Base-by-base conservation (phyloP, 225 moss, liverwort and hornwort genomes). In the Marchantia polymorpha region DNA sequence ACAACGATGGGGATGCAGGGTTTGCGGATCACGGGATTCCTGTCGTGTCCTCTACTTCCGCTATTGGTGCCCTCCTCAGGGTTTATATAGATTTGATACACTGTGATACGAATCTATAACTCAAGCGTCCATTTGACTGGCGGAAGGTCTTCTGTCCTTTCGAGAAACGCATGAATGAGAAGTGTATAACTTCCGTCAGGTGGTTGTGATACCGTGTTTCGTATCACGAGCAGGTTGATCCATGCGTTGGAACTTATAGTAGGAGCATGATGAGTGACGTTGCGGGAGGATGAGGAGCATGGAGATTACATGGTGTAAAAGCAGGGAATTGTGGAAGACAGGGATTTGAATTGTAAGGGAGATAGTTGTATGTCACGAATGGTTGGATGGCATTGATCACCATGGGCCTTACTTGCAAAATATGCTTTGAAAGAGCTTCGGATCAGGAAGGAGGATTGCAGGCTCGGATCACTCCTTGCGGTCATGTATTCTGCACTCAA, bases 351-450 rank as follows among this genome's bases (percentile, higher is more conserved):
- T 75, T 75, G 55, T 30, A 46, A 54, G 20, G 77, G 65, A 11
- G 0, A 14, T 4, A 0, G 64, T 19, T 53, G 10, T 48, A 13
- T 64, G 51, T 23, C 11, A 12, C 64, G 65, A 51, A 51, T 50
- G 72, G 80, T 75, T 29, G 55, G 74, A 77, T 81, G 74, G 76
- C 30, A 71, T 22, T 70, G 58, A 68, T 50, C 73, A 82, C 52
- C 52, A 97, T 97, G 97, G 94, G 94, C 60, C 94, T 97, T 46
- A 97, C 97, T 3, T 97, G 97, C 76, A 97, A 97, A 87, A 97
- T 97, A 61, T 97, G 97, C 87, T 97, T 97, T 80, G 97, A 97
- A 78, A 90, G 87, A 78, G 97, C 97, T 72, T 93, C 94, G 11
- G 94, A 92, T 71, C 94, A 89, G 83, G 87, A 82, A 67, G 82